Evolutionary conservation across 495 filamentous ascomycete species (phyloP).

Genomic region (Halenospora varia): DNA sequence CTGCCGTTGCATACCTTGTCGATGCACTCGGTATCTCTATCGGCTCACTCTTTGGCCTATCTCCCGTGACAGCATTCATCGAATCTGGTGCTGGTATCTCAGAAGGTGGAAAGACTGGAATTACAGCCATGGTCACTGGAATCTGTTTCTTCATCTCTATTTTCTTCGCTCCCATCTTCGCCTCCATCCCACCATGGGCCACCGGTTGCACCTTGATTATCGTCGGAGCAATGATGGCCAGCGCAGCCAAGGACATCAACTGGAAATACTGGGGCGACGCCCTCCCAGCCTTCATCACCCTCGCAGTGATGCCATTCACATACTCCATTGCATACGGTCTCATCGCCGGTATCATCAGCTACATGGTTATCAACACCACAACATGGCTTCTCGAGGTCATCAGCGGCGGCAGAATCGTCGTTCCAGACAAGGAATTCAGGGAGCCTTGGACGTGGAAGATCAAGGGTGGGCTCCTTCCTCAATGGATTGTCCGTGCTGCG

Average conservation of each 20-base stretch:
- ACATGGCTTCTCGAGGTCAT: slow-evolving; percentile 59
- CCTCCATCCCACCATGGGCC: slow-evolving; percentile 79
- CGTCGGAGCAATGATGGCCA: slow-evolving; percentile 77
- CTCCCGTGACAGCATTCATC: slow-evolving; percentile 78
- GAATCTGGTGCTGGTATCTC: slow-evolving; percentile 82
- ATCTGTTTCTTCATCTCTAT: slow-evolving; percentile 81
- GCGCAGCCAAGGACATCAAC: slow-evolving; percentile 72
- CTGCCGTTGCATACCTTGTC: slow-evolving; percentile 71
- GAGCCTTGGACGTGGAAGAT: slow-evolving; percentile 71
- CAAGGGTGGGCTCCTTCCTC: background rate
- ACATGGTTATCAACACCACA: slow-evolving; percentile 61
- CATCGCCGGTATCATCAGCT: slow-evolving; percentile 60
- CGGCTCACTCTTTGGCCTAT: slow-evolving; percentile 66
- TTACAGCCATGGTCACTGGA: slow-evolving; percentile 74
- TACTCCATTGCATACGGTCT: slow-evolving; percentile 75
- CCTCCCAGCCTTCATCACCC: slow-evolving; percentile 74
- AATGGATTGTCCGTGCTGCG: slow-evolving; percentile 18
- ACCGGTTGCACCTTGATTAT: slow-evolving; percentile 79
- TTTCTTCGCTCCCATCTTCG: slow-evolving; percentile 85
- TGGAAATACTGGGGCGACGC: slow-evolving; percentile 77
- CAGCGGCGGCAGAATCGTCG: slow-evolving; percentile 57
- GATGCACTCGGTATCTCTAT: slow-evolving; percentile 76
- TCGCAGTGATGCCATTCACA: slow-evolving; percentile 80
- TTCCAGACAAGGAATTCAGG: slow-evolving; percentile 66
- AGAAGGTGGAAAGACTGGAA: slow-evolving; percentile 74